Conservation (phyloP, 768 basidiomycete genomes). For the Boletus barrowsii region DNA sequence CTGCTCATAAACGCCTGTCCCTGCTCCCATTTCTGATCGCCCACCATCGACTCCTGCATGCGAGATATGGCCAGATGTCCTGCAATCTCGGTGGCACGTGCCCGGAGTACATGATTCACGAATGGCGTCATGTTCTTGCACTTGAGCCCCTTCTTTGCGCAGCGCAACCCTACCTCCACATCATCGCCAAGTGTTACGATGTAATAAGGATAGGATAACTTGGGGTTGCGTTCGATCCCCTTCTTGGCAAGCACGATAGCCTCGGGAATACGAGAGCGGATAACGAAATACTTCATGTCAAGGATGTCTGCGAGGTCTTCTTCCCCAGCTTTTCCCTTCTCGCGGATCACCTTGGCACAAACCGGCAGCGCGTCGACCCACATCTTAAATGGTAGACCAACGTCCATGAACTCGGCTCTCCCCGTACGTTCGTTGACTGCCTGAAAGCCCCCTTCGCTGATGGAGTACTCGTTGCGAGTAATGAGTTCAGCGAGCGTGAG, state of each 20-base stretch:
- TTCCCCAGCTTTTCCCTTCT: constrained; percentile 39
- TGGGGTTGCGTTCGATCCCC: constrained; percentile 49
- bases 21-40: constrained; percentile 49
- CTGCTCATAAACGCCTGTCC: constrained; percentile 60
- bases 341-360: constrained; percentile 53
- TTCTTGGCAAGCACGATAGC: constrained; percentile 45
- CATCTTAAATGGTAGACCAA: constrained; percentile 56
- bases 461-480: constrained; percentile 54
- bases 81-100: constrained; percentile 58
- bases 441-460: constrained; percentile 52
- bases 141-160: constrained; percentile 63
- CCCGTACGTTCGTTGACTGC: constrained; percentile 43
- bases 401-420: constrained; percentile 34
- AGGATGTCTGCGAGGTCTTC: constrained; percentile 55
- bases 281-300: constrained; percentile 57
- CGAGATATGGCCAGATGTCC: constrained; percentile 49
- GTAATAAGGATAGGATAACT: constrained; percentile 59
- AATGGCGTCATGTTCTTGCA: constrained; percentile 54
- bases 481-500: constrained; percentile 47
- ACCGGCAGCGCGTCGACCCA: constrained; percentile 57
- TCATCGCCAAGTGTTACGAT: constrained; percentile 51
- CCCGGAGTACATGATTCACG: constrained; percentile 53
- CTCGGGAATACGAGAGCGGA: constrained; percentile 44
- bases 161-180: constrained; percentile 47
- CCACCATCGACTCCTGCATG: constrained; percentile 39